Evolutionary conservation across 768 basidiomycete species (phyloP), one percentile per base, ranked within the genome.

Genomic region (Strobilomyces dryophilus): DNA sequence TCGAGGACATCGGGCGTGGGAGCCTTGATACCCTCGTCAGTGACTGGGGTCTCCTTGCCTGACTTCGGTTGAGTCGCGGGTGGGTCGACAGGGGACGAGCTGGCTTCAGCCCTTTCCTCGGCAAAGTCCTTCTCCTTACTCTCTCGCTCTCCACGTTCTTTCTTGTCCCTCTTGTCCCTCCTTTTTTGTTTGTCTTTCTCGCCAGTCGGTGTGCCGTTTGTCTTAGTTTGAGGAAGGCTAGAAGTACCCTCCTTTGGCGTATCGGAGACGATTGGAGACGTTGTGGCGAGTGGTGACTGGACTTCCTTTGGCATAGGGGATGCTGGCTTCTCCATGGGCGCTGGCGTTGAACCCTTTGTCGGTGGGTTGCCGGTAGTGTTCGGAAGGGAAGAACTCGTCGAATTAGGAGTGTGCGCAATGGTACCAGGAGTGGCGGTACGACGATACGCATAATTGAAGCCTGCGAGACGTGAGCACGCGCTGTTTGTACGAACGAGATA

Each of bases 361-460:
- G 72, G 69, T 57, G 61, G 59, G 51, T 70, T 72, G 35, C 68
- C 64, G 2, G 67, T 39, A 54, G 70, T 37, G 74, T 66, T 71
- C 15, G 68, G 82, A 18, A 85, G 73, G 5, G 79, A 70, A 14
- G 82, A 78, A 1, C 77, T 75, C 7, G 77, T 68, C 7, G 85
- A 80, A 61, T 74, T 81, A 5, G 87, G 84, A 0, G 85, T 87
- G 18, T 80, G 77, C 2, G 73, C 73, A 10, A 76, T 71, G 20
- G 83, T 77, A 8, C 72, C 71, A 3, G 77, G 73, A 4, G 72
- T 81, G 31, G 85, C 80, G 5, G 83, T 83, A 51, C 88, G 85
- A 54, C 94, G 85, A 69, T 95, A 95, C 2, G 91, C 91, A 60
- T 93, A 99, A 73, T 98, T 97, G 77, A 98, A 95, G 32, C 95